Conservation (phyloP, 208 protist species). For the Vickermania ingenoplastis region DNA sequence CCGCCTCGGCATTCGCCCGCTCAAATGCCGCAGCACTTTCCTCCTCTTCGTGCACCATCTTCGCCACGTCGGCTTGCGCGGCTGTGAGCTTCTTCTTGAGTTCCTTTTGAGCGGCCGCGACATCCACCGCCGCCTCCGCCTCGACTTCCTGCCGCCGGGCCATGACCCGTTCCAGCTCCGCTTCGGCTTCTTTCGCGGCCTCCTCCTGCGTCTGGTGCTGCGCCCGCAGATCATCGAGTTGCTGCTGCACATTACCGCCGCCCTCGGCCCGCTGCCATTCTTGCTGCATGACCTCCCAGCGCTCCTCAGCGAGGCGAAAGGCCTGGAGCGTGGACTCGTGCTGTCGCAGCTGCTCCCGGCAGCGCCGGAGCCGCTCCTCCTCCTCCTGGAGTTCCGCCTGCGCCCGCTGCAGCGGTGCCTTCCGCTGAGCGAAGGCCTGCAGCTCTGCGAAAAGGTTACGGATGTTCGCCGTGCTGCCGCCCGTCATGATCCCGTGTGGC, state of each 20-base stretch:
- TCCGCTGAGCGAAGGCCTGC: slow-evolving; percentile 21
- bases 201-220: slow-evolving; percentile 21
- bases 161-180: slow-evolving; percentile 13
- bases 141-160: slow-evolving; percentile 29
- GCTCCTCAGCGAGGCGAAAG: slow-evolving; percentile 53
- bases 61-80: slow-evolving; percentile 27
- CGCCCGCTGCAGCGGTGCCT: slow-evolving; percentile 38
- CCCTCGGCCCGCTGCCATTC: slow-evolving; percentile 25
- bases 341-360: slow-evolving; percentile 28
- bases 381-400: slow-evolving; percentile 30
- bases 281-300: slow-evolving; percentile 32
- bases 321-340: slow-evolving; percentile 25
- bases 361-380: slow-evolving; percentile 14
- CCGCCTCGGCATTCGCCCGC: slow-evolving; percentile 61
- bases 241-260: slow-evolving; percentile 10
- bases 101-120: slow-evolving; percentile 19
- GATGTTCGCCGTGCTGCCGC: slow-evolving; percentile 78
- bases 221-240: slow-evolving; percentile 23
- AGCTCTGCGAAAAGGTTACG: slow-evolving; percentile 70
- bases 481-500: slow-evolving; percentile 96
- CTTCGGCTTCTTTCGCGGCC: slow-evolving; percentile 20
- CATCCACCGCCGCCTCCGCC: slow-evolving; percentile 24
- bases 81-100: slow-evolving; percentile 46
- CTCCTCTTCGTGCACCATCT: slow-evolving; percentile 39
- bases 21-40: slow-evolving; percentile 54